Evolutionary conservation across 805 yeast species (phyloP).

Genomic region (Lipomyces anomalus): DNA sequence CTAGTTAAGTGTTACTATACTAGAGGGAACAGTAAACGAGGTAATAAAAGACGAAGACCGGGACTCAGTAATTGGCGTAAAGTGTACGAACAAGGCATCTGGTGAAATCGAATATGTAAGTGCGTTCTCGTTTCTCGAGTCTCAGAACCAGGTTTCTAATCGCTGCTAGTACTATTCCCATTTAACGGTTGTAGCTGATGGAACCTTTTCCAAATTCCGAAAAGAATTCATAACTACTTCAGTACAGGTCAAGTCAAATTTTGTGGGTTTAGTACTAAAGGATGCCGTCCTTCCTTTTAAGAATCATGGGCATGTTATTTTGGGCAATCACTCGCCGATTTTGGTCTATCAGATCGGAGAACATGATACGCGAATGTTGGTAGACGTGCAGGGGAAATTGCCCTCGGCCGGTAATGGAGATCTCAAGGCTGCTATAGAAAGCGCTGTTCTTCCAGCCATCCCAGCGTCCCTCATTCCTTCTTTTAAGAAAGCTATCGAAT

Average conservation of each 20-base stretch:
- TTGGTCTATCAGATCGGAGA: constrained; percentile 82
- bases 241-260: constrained; percentile 73
- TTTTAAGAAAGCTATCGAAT: constrained; percentile 56
- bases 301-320: constrained; percentile 80
- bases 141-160: neutral
- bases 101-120: constrained; percentile 37
- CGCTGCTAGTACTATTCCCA: constrained; percentile 46
- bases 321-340: constrained; percentile 83
- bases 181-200: constrained; percentile 79
- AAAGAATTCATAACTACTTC: constrained; percentile 58
- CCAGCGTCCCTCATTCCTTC: constrained; percentile 65
- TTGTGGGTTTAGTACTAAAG: constrained; percentile 72
- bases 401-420: constrained; percentile 61
- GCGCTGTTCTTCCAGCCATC: constrained; percentile 58
- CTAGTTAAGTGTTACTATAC: constrained; percentile 54
- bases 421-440: constrained; percentile 52
- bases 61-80: constrained; percentile 68
- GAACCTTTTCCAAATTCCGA: constrained; percentile 89
- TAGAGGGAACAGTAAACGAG: constrained; percentile 78
- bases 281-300: constrained; percentile 72
- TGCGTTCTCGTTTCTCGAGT: constrained; percentile 10
- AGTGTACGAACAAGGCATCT: constrained; percentile 35
- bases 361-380: constrained; percentile 76
- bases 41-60: constrained; percentile 50
- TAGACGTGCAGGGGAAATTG: constrained; percentile 72